A percentile compares a stretch with the other conserved stretches of the same genome.
These are phyloP conservation scores for Sarocladiaceae sp. DNA, from an alignment of 2,329 filamentous ascomycete species.

Conservation along the genomic window DNA sequence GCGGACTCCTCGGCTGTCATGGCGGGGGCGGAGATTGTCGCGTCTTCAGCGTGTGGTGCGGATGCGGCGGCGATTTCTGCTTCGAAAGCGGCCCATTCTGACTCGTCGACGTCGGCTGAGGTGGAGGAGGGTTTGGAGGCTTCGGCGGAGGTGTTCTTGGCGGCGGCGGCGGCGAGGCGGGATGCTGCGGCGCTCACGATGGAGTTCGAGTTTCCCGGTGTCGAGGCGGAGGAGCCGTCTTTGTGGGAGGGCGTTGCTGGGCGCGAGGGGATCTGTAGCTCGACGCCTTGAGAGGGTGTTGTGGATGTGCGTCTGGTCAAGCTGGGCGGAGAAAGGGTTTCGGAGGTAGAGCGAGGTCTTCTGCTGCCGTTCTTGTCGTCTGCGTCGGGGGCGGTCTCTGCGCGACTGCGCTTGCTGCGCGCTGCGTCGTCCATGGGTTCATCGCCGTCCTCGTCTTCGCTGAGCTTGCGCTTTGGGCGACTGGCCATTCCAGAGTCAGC, in stretches of 20 bases:
- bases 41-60: constrained; percentile 35
- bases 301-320: constrained; percentile 41
- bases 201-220: constrained; percentile 20
- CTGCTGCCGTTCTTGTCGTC: constrained; percentile 17
- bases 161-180: constrained; percentile 13
- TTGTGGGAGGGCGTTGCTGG: constrained; percentile 51
- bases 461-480: constrained; percentile 28
- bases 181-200: no score
- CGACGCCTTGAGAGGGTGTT: constrained; percentile 48
- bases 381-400: constrained; percentile 22
- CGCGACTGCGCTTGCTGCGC: constrained; percentile 41
- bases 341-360: constrained; percentile 11
- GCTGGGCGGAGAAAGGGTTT: constrained; percentile 31
- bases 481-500: neutral
- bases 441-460: constrained; percentile 25
- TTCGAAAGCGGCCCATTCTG: constrained; percentile 83
- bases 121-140: constrained; percentile 10
- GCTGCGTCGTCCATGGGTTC: constrained; percentile 22
- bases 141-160: constrained; percentile 10
- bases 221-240: constrained; percentile 36
- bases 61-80: constrained; percentile 61
- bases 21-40: constrained; percentile 63
- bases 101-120: constrained; percentile 49
- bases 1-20: constrained; percentile 58
- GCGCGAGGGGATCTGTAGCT: constrained; percentile 57